Evolutionary conservation across 176 grass and related monocot species (phyloP).

Genomic region (Typha latifolia): DNA sequence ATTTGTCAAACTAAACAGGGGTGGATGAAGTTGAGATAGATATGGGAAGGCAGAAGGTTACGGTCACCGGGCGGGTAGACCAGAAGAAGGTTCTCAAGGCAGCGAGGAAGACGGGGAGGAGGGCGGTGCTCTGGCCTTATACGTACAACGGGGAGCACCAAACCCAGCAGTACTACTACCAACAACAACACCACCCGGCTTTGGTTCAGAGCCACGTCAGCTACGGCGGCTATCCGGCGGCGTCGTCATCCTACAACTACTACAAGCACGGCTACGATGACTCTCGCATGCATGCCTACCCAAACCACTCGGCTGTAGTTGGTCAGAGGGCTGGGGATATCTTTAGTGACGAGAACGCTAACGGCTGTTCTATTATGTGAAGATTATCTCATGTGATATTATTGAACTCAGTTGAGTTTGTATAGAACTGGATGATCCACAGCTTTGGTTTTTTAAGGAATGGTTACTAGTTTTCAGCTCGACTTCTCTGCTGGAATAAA

Average conservation of each 20-base stretch:
- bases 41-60: conserved; percentile 84
- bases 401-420: no score
- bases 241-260: conserved; percentile 76
- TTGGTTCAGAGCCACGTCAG: conserved; percentile 6
- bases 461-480: no score
- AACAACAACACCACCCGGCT: conserved; percentile 39
- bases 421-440: no score
- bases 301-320: conserved; percentile 30
- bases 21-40: conserved; percentile 72
- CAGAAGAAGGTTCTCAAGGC: conserved; percentile 90
- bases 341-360: conserved; percentile 83
- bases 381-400: background rate
- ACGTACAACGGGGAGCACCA: conserved; percentile 22
- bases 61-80: conserved; percentile 65
- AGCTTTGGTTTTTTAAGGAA: no score
- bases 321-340: conserved; percentile 45
- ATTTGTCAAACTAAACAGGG: conserved; percentile 17
- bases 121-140: conserved; percentile 79
- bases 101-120: conserved; percentile 56
- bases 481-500: no score
- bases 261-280: conserved; percentile 87
- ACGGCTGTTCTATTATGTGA: conserved; percentile 70
- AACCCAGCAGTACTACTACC: conserved; percentile 20
- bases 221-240: conserved; percentile 7
- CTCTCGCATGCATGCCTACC: conserved; percentile 37